Percentiles rank a stretch among this genome's conserved stretches.
phyloP scores from a whole-genome alignment of 1,284 basidiomycete genomes.

The Naganishia sp. region DNA sequence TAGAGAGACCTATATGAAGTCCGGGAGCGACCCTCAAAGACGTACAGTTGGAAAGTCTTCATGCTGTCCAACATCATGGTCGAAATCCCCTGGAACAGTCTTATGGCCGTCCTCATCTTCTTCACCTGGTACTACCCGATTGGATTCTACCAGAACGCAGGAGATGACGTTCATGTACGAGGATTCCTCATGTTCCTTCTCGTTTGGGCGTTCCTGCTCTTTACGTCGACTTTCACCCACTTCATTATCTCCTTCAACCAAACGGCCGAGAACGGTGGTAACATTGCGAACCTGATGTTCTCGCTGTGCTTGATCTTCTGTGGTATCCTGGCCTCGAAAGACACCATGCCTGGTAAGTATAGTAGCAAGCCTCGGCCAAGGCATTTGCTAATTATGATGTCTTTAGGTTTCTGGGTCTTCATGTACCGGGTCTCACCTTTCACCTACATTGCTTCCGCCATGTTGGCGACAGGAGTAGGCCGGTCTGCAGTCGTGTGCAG shows the following conservation, averaged over 20 bases:
- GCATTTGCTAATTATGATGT: not conserved
- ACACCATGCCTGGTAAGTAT: slow-evolving; percentile 62
- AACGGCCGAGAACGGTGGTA: slow-evolving; percentile 53
- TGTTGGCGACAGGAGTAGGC: slow-evolving; percentile 58
- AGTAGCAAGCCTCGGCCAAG: slow-evolving; percentile 49
- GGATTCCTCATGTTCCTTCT: slow-evolving; percentile 51
- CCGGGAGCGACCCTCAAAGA: slow-evolving; percentile 71
- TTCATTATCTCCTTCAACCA: slow-evolving; percentile 35
- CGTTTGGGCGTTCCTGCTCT: slow-evolving; percentile 51
- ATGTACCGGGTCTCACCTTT: slow-evolving; percentile 78
- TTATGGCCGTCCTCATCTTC: slow-evolving; percentile 56
- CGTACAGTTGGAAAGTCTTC: slow-evolving; percentile 72
- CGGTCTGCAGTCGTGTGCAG: slow-evolving; percentile 51
- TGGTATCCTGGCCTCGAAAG: slow-evolving; percentile 53
- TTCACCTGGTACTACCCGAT: slow-evolving; percentile 56
- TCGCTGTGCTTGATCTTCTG: slow-evolving; percentile 53
- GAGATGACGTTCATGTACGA: slow-evolving; percentile 45
- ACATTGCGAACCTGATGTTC: slow-evolving; percentile 55
- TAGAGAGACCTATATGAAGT: slow-evolving; percentile 67
- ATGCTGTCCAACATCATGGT: slow-evolving; percentile 52
- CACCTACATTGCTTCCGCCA: slow-evolving; percentile 66
- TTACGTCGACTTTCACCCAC: slow-evolving; percentile 53
- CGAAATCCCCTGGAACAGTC: slow-evolving; percentile 59
- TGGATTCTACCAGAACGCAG: slow-evolving; percentile 53
- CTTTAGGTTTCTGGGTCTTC: slow-evolving; percentile 57